Conservation (phyloP, 768 basidiomycete genomes). For the Exsudoporus frostii region DNA sequence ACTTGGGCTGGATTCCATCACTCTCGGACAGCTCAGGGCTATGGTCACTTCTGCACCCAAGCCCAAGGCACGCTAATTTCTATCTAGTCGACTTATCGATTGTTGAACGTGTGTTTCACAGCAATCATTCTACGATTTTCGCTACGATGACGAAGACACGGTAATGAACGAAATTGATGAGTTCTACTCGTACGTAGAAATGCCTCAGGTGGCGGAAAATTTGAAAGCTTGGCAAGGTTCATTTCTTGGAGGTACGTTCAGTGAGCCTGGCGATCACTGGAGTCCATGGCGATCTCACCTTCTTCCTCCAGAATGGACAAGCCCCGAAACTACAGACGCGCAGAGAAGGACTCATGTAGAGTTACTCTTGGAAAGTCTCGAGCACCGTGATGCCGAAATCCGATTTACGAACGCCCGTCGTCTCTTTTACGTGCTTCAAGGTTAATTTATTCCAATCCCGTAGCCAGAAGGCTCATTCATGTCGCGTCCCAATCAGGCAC, state of each 20-base stretch:
- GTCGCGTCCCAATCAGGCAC: conserved; percentile 51
- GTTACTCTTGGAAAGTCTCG: conserved; percentile 79
- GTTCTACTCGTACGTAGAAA: conserved; percentile 96
- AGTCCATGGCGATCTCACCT: neutral
- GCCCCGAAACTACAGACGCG: conserved; percentile 45
- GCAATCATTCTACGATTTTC: conserved; percentile 88
- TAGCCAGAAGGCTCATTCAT: conserved; percentile 7
- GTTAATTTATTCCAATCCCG: conserved; percentile 36
- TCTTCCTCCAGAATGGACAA: conserved; percentile 68
- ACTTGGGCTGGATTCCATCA: conserved; percentile 66
- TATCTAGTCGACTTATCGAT: conserved; percentile 7
- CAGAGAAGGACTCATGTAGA: conserved; percentile 74
- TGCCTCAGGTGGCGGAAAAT: conserved; percentile 86
- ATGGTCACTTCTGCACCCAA: conserved; percentile 68
- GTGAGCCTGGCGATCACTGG: neutral
- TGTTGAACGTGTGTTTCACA: conserved; percentile 35
- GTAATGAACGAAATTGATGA: conserved; percentile 96
- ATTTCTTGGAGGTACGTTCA: conserved; percentile 66
- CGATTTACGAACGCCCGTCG: conserved; percentile 85
- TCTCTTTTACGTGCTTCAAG: conserved; percentile 90
- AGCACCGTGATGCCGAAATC: conserved; percentile 80
- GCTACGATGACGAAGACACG: conserved; percentile 95
- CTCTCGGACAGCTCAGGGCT: conserved; percentile 74
- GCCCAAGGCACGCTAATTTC: conserved; percentile 56
- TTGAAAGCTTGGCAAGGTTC: conserved; percentile 85